Base-by-base conservation (phyloP, 2,329 filamentous ascomycete genomes). In the Ophiostoma sp. region DNA sequence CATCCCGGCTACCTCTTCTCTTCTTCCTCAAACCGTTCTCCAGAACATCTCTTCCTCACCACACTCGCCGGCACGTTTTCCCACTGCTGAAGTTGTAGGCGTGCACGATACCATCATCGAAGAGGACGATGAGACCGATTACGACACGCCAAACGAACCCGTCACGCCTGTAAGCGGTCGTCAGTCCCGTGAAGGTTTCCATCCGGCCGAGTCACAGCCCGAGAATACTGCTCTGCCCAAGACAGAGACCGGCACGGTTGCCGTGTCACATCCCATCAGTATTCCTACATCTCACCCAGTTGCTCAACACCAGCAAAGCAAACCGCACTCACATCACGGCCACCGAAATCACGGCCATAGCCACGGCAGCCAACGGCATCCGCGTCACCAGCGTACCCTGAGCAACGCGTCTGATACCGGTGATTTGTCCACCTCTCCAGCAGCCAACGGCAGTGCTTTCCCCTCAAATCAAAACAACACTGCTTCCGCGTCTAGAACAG, bases 131-230 rank as follows among this genome's bases (percentile, higher is more conserved):
- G 89, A 90, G 79, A 89, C 88, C 9, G 85, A 87, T 75, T 89
- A 86, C 80, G 88, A 90, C 77, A 86, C 85, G 31, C 82, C 84
- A 72, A 86, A 87, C 81, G 89, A 91, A 76, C 89, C 89, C 61
- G 83, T 89, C 73, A 91, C 89, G 28, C 89, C 89, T 66, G 85
- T 88, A 74, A 90, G 88, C 77, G 83, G 83, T 77, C 84, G 86
- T 75, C 85, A 87, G 78, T 89, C 88, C 64, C 85, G 86, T 73
- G 87, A 88, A 76, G 61, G 69, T 8, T 88, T 89, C 75, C 82
- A 82, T 66, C 80, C 82, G 48, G 79, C 83, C 74, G 82, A 83
- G 69, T 66, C 76, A 31, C 78, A 79, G n/a, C 66, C 77, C 7
- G 72, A 59, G 12, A 48, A 17, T 15, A 64, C 74, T 8, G 1